phyloP scores from a whole-genome alignment of 2,329 filamentous ascomycete species.

The Huntiella abstrusa region DNA sequence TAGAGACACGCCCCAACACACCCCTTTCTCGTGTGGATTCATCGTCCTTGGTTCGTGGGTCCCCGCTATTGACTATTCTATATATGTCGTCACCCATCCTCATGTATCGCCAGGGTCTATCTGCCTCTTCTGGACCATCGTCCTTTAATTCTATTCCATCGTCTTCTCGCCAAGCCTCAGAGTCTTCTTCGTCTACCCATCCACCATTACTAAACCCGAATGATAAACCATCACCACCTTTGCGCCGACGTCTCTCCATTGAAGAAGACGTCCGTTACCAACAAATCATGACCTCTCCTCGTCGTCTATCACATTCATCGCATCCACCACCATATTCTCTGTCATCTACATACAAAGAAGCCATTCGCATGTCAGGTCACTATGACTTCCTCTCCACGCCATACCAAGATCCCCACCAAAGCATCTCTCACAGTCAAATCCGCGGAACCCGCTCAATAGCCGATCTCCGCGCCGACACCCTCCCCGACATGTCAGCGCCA shows the following conservation, averaged over 20 bases:
- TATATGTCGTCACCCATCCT: constrained; percentile 5
- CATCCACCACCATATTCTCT: constrained; percentile 21
- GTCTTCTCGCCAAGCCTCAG: not conserved
- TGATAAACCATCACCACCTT: constrained; percentile 15
- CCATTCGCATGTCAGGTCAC: not conserved
- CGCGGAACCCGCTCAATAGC: constrained; percentile 5
- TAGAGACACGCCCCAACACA: constrained; percentile 5
- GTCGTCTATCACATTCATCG: constrained; percentile 25
- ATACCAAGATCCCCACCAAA: constrained; percentile 5
- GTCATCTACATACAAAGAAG: not conserved
- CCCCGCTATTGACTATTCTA: not conserved
- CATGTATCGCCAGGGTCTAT: constrained; percentile 5
- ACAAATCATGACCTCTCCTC: constrained; percentile 27
- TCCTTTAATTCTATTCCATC: not conserved
- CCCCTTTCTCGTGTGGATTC: no score
- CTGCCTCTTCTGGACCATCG: not conserved
- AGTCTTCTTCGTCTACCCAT: not conserved
- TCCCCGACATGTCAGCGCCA: constrained; percentile 10
- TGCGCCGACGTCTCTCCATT: constrained; percentile 31
- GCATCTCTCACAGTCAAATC: not conserved
- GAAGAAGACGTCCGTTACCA: constrained; percentile 36
- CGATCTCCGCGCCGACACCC: constrained; percentile 8
- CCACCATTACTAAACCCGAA: constrained; percentile 1
- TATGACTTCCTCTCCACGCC: constrained; percentile 5
- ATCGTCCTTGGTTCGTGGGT: no score